Evolutionary conservation across 106 monocot genomes (phyloP), one percentile per base, ranked within the genome.

Genomic region (Apostasia ramifera): DNA sequence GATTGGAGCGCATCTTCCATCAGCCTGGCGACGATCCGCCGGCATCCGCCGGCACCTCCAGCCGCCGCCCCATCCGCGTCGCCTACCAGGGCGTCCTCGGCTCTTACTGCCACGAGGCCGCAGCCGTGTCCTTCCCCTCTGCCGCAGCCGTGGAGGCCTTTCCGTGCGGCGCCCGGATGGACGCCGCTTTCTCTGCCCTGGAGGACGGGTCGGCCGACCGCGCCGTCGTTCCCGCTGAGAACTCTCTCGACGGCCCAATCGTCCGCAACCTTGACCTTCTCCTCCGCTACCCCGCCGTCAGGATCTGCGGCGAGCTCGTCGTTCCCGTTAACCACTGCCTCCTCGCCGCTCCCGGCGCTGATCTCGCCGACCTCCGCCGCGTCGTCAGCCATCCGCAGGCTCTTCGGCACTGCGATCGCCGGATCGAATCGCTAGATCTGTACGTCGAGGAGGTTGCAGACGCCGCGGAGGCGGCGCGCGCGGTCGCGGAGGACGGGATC

Each of bases 41-140:
- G 54, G n/a, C 46, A 15, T 46, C 55, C 13, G 53, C 37, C 42
- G 37, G 15, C 26, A 8, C 65, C 44, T 59, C 63, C n/a, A 9
- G 47, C 1, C 71, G 66, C 40, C 59, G 75, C 12, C 81, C 81
- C 0, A 56, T 85, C 58, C 84, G 89, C 37, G 89, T 89, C 43
- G 89, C 89, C 40, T 89, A 85, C 71, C 89, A 89, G 70, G 89
- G 89, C 8, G 69, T 68, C 59, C 85, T 69, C 1, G 85, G 89
- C 0, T 85, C 89, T 55, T 89, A 89, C 76, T 89, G 80, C 80
- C 89, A 89, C 57, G 89, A 89, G 69, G 89, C 89, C 12, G 89
- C 82, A 37, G 67, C 73, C 8, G 41, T n/a, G 41, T 76, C 82
- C 55, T 85, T 89, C 69, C 66, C 73, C 61, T 56, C 64, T 47